Evolutionary conservation across 306 rosid species (phyloP), one percentile per base, ranked within the genome.

Genomic region (Pyrus communis): DNA sequence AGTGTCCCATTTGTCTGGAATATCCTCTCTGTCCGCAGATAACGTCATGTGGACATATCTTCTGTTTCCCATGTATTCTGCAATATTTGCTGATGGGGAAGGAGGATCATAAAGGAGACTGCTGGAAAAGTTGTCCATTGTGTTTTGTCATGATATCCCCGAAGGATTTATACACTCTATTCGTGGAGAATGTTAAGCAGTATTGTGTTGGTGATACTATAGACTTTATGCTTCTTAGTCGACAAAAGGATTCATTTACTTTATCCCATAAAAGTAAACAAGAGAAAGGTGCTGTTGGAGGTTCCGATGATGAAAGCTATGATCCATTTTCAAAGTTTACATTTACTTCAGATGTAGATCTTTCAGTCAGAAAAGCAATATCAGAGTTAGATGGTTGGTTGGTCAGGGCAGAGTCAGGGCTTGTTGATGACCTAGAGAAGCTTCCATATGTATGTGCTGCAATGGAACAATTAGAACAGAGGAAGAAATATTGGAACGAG

Each of bases 401-500:
- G 70, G 97, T 87, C 72, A 89, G 82, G 81, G 97, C 98, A 71
- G 93, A 92, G 77, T 80, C 96, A 3, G 97, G 97, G 78, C 90
- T 90, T 80, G 98, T 92, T 79, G 96, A 95, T 79, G 97, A 95
- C 86, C 75, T 90, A 33, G 98, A 90, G 91, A 92, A 86, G 89
- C 97, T 95, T 82, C 97, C 97, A 8, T 95, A 90, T 82, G 97
- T 92, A 74, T 92, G 91, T 89, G 98, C 92, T 84, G 97, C 97
- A 78, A 84, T 92, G 92, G 89, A 92, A 79, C 97, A 90, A 60
- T 78, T 95, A 78, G 85, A 95, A 84, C 93, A 87, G 85, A 88
- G 97, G 85, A 95, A 88, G 84, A 90, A 85, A 79, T 84, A 90
- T 84, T 95, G 96, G 97, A 86, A 87, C 51, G 93, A 88, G 35